These are phyloP conservation scores for Uromyces viciae-fabae DNA, from an alignment of 1,284 basidiomycete species.

Conservation along the genomic window DNA sequence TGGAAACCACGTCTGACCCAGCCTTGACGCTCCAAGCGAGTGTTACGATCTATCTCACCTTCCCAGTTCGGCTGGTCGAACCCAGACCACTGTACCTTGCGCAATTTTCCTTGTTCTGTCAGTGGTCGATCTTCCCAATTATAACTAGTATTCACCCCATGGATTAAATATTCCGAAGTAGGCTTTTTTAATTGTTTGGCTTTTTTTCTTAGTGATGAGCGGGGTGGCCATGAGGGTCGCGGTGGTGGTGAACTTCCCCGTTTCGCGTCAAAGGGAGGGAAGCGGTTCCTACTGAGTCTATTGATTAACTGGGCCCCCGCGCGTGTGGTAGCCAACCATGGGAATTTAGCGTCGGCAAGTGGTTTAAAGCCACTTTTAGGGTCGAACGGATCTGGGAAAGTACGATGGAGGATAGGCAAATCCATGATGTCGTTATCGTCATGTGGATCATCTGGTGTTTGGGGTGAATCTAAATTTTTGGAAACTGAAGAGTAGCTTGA, in stretches of 20 bases:
- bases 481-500: too few species aligned
- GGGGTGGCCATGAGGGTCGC: conserved; percentile 1
- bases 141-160: conserved; percentile 13
- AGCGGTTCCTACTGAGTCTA: conserved; percentile 18
- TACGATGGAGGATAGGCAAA: conserved; percentile 16
- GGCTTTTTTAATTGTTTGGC: neutral
- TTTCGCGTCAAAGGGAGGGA: conserved; percentile 3
- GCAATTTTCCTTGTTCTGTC: neutral
- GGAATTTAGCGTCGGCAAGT: conserved; percentile 12
- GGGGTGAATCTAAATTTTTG: too few species aligned
- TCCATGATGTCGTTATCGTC: too few species aligned
- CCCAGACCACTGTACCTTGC: conserved; percentile 17
- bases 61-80: conserved; percentile 29
- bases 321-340: neutral
- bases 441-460: too few species aligned
- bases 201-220: neutral
- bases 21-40: conserved; percentile 13
- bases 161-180: neutral
- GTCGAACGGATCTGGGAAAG: conserved; percentile 5
- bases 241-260: conserved; percentile 19
- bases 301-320: neutral
- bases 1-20: conserved; percentile 35
- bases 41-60: neutral
- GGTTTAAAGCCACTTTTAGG: conserved; percentile 1
- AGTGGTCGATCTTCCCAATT: neutral